Evolutionary conservation across 345 rosid genomes (phyloP), one percentile per base, ranked within the genome.

Genomic region (Trapa incisa): DNA sequence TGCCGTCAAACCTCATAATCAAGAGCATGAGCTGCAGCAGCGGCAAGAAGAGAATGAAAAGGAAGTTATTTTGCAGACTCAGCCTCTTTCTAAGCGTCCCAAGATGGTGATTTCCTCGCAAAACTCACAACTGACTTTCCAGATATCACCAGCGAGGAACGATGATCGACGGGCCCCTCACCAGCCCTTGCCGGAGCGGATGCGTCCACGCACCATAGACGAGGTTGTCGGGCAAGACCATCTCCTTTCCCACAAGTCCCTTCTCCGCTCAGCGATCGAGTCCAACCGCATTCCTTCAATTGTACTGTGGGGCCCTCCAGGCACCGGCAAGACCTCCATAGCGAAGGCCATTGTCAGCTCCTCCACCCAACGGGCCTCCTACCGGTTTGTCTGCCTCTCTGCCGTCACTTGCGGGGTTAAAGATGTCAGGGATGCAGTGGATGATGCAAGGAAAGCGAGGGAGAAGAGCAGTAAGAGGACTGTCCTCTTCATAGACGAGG

Each of bases 271-370:
- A 13, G 84, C 96, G 61, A 74, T 85, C 37, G 73, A 77, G 0
- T 74, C 79, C 58, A 81, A 79, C 41, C 83, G 87, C 50, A 81
- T 91, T 64, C 96, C 96, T 65, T 91, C 96, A 4, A 71, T 91
- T 3, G 57, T 88, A 70, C 81, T 91, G 42, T 88, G 97, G 97
- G 97, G 96, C 1, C 97, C 96, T 4, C 91, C 97, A 32, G 96
- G 96, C 4, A 81, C 92, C 0, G 97, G 97, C n/a, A 91, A 91
- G 81, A 88, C 97, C 74, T 86, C 96, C 35, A 72, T 88, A 61
- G 93, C 87, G n/a, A 81, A 77, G 67, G 82, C 92, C 60, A 78
- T 91, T 68, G 80, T 78, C 45, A 80, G 78, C 71, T 90, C 90
- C 33, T 66, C 75, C 6, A 43, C 73, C 29, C 71, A 76, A 8